Conservation (phyloP, 2,329 filamentous ascomycete species). For the Alternaria brassicicola region DNA sequence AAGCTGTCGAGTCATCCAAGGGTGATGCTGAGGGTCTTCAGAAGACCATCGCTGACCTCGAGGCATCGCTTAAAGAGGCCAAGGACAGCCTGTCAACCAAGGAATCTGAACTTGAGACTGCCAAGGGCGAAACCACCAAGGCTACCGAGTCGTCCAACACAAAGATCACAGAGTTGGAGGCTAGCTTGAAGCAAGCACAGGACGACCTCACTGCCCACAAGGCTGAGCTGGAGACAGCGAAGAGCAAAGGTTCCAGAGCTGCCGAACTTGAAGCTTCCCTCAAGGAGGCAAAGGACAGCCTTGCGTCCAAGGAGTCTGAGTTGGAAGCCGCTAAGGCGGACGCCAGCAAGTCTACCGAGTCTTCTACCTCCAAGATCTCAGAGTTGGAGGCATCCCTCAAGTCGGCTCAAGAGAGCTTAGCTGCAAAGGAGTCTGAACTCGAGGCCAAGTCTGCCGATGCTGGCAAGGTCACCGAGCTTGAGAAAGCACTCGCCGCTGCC, state of each 20-base stretch:
- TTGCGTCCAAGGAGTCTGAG: conserved; percentile 22
- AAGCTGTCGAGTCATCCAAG: conserved; percentile 27
- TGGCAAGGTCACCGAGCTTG: conserved; percentile 27
- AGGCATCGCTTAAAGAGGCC: conserved; percentile 19
- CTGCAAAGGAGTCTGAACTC: conserved; percentile 32
- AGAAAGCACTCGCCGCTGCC: conserved; percentile 21
- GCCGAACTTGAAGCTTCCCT: conserved; percentile 26
- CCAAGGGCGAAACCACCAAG: conserved; percentile 24
- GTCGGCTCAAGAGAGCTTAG: conserved; percentile 29
- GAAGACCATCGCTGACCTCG: conserved; percentile 29
- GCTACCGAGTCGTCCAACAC: conserved; percentile 25
- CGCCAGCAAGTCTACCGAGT: conserved; percentile 25
- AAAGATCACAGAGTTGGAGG: conserved; percentile 31
- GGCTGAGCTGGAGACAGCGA: conserved; percentile 26
- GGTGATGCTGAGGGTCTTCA: conserved; percentile 21
- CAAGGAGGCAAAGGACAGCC: conserved; percentile 17
- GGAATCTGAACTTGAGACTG: conserved; percentile 25
- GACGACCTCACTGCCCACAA: conserved; percentile 33
- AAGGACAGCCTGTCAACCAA: conserved; percentile 15
- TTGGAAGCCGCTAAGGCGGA: conserved; percentile 23
- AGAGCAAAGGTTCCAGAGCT: conserved; percentile 10
- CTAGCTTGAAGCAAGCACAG: conserved; percentile 29
- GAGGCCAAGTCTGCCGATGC: conserved; percentile 23
- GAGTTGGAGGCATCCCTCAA: conserved; percentile 31
- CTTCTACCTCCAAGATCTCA: conserved; percentile 26